Percentiles rank a stretch among this genome's conserved stretches.
phyloP scores from a whole-genome alignment of 148 eudicot genomes.

The Polygonum maritimum region DNA sequence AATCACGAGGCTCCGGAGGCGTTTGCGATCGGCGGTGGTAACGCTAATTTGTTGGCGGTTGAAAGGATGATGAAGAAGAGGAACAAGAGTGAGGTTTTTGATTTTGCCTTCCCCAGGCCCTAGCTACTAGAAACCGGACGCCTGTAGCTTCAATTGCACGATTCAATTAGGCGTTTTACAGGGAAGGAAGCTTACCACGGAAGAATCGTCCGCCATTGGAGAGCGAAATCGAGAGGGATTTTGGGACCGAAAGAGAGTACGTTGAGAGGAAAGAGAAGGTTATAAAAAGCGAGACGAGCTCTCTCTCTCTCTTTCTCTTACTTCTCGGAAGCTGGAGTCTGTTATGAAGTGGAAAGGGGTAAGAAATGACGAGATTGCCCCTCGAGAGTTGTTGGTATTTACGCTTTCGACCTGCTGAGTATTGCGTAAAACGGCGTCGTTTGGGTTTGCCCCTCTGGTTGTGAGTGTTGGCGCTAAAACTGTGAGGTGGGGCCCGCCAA shows the following conservation, averaged over 20 bases:
- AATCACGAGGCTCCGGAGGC: background rate
- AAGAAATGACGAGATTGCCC: background rate
- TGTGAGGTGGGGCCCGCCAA: background rate
- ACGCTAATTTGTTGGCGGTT: constrained; percentile 8
- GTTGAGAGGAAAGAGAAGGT: constrained; percentile 7
- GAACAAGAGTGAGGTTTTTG: background rate
- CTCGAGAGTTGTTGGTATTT: background rate
- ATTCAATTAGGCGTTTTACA: background rate
- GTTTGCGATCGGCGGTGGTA: constrained; percentile 5
- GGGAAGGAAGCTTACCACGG: background rate
- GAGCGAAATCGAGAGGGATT: constrained; percentile 1
- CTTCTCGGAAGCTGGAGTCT: constrained; percentile 11
- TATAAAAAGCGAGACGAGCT: background rate
- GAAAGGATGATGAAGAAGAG: background rate
- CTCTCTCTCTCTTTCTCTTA: background rate
- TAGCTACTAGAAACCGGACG: background rate
- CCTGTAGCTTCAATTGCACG: background rate
- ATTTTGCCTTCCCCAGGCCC: background rate
- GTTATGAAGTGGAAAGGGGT: constrained; percentile 6
- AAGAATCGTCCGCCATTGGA: constrained; percentile 8
- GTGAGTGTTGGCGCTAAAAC: constrained; percentile 9
- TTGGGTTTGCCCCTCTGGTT: background rate
- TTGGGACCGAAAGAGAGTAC: background rate
- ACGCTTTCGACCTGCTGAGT: background rate
- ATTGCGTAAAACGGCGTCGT: background rate